phyloP scores from a whole-genome alignment of 495 filamentous ascomycete genomes.

The Evernia prunastri region DNA sequence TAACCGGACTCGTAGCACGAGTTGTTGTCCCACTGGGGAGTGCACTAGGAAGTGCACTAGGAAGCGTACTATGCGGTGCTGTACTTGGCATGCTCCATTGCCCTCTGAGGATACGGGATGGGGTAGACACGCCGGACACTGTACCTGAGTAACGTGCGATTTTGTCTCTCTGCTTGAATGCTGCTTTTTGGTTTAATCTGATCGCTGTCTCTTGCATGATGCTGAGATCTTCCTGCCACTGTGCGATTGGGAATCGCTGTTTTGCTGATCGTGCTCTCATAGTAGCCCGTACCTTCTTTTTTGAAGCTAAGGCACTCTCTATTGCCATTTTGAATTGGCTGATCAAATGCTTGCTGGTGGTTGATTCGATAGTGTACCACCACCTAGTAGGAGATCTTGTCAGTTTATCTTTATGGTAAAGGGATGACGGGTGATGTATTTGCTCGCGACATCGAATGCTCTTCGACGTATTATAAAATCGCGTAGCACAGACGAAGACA shows the following conservation, averaged over 20 bases:
- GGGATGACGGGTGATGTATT: background rate
- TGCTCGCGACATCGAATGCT: background rate
- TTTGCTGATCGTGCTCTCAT: slow-evolving; percentile 73
- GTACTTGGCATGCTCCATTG: slow-evolving; percentile 15
- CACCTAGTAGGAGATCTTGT: slow-evolving; percentile 41
- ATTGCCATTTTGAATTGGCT: slow-evolving; percentile 69
- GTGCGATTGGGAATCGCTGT: slow-evolving; percentile 68
- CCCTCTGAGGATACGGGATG: slow-evolving; percentile 13
- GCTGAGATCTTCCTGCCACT: slow-evolving; percentile 59
- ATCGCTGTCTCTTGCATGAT: slow-evolving; percentile 53
- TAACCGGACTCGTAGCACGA: slow-evolving; percentile 18
- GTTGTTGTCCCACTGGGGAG: slow-evolving; percentile 20
- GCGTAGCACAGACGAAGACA: slow-evolving; percentile 50
- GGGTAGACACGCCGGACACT: slow-evolving; percentile 13
- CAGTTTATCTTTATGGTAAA: slow-evolving; percentile 33
- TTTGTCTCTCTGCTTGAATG: slow-evolving; percentile 20
- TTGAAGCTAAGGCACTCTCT: slow-evolving; percentile 57
- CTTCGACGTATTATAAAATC: slow-evolving; percentile 31
- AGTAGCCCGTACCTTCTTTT: slow-evolving; percentile 49
- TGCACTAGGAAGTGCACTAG: slow-evolving; percentile 16
- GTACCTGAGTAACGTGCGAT: slow-evolving; percentile 2
- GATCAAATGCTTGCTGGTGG: slow-evolving; percentile 60
- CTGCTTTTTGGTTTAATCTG: slow-evolving; percentile 23
- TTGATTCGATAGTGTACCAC: slow-evolving; percentile 65
- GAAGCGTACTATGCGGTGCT: slow-evolving; percentile 3